Conservation (phyloP, 495 filamentous ascomycete species). For the Trichoderma virens region DNA sequence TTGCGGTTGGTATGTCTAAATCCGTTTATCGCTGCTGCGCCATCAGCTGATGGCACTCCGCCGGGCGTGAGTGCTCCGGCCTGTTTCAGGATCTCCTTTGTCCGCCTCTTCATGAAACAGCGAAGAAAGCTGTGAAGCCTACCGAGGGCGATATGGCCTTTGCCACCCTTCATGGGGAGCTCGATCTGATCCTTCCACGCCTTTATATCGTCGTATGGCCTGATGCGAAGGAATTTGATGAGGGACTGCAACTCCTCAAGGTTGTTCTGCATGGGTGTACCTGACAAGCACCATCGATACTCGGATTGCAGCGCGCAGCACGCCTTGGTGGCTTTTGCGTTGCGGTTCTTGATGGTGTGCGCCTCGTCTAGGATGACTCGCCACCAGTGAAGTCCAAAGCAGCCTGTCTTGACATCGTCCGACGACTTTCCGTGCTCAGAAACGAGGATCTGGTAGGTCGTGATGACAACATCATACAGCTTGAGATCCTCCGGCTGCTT, state of each 20-base stretch:
- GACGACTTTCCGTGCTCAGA: constrained; percentile 64
- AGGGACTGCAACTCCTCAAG: constrained; percentile 93
- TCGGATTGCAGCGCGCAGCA: constrained; percentile 71
- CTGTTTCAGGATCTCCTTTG: constrained; percentile 86
- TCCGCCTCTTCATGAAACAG: constrained; percentile 93
- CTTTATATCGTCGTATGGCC: constrained; percentile 73
- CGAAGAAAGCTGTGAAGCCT: constrained; percentile 76
- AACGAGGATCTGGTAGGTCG: constrained; percentile 89
- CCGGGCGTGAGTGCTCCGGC: constrained; percentile 69
- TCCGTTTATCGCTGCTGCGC: constrained; percentile 43
- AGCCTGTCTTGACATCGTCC: constrained; percentile 60
- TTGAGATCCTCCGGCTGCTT: constrained; percentile 67
- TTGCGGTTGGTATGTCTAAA: constrained; percentile 86
- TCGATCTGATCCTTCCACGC: constrained; percentile 88
- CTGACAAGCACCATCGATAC: constrained; percentile 92
- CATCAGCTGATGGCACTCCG: constrained; percentile 42
- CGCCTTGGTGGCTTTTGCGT: constrained; percentile 87
- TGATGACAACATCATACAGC: constrained; percentile 92
- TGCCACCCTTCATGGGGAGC: constrained; percentile 72
- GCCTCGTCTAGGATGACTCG: constrained; percentile 94
- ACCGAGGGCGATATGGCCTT: constrained; percentile 80
- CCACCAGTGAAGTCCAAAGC: constrained; percentile 91
- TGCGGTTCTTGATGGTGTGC: constrained; percentile 96
- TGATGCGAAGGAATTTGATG: constrained; percentile 87
- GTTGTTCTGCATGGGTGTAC: constrained; percentile 96